phyloP scores from a whole-genome alignment of 2,329 filamentous ascomycete species.

The Diaporthe citrichinensis region DNA sequence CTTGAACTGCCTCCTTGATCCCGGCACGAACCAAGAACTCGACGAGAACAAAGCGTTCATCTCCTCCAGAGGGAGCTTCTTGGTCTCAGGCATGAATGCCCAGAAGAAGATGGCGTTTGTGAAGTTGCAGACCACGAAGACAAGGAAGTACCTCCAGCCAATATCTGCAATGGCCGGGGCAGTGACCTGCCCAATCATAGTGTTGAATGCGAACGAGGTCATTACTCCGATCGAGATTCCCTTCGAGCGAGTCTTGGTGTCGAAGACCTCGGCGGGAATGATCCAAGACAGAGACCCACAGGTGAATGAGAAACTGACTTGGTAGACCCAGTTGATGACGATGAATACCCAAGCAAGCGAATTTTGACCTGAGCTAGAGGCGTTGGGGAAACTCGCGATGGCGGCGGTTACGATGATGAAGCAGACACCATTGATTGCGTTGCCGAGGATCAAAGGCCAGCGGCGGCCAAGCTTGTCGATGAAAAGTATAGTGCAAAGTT shows the following conservation, averaged over 20 bases:
- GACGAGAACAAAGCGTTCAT: constrained; percentile 35
- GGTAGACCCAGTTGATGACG: constrained; percentile 24
- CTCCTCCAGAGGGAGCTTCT: constrained; percentile 42
- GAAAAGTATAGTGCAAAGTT: not conserved
- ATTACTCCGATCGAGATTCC: constrained; percentile 29
- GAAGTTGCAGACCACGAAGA: constrained; percentile 42
- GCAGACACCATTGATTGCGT: constrained; percentile 8
- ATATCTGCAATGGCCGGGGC: constrained; percentile 40
- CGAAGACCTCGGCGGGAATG: constrained; percentile 34
- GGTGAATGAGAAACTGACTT: constrained; percentile 26
- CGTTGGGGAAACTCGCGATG: constrained; percentile 22
- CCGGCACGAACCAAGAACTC: constrained; percentile 10
- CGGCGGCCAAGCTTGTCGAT: constrained; percentile 33
- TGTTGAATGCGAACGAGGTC: constrained; percentile 38
- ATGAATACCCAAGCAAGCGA: constrained; percentile 27
- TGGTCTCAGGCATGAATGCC: constrained; percentile 42
- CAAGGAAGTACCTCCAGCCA: constrained; percentile 42
- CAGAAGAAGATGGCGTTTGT: constrained; percentile 41
- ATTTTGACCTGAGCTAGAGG: constrained; percentile 1
- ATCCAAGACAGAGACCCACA: constrained; percentile 26
- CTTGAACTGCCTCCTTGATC: not conserved
- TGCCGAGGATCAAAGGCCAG: constrained; percentile 20
- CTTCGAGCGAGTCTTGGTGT: constrained; percentile 19
- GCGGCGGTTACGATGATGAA: constrained; percentile 31
- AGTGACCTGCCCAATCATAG: constrained; percentile 39